Evolutionary conservation across 169 alveolate genomes (phyloP).

Genomic region (Eimeria sp.): DNA sequence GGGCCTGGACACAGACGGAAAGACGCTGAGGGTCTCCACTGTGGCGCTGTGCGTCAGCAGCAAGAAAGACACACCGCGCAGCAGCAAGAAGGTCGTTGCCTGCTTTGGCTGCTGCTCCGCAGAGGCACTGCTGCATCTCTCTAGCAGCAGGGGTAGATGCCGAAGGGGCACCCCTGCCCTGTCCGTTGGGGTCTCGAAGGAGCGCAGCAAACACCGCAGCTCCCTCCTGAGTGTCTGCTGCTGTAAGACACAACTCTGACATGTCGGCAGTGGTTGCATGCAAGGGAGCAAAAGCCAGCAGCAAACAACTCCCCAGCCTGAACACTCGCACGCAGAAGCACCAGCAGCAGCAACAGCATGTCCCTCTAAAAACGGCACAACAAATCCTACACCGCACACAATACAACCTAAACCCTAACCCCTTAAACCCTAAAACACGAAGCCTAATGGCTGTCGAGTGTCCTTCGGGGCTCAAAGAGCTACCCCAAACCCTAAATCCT

Average conservation of each 20-base stretch:
- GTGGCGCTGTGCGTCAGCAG: slow-evolving; percentile 19
- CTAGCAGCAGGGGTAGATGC: neutral
- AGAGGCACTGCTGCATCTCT: slow-evolving; percentile 37
- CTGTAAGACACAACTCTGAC: slow-evolving; percentile 2
- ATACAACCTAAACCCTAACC: too few species aligned
- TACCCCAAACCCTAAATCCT: too few species aligned
- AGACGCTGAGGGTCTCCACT: slow-evolving; percentile 5
- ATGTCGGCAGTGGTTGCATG: slow-evolving; percentile 39
- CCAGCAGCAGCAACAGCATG: too few species aligned
- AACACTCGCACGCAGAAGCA: neutral
- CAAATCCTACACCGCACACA: too few species aligned
- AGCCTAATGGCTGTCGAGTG: neutral
- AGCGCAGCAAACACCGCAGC: neutral
- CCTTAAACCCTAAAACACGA: too few species aligned
- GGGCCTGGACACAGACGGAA: neutral
- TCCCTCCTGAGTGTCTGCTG: slow-evolving; percentile 26
- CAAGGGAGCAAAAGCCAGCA: slow-evolving; percentile 21
- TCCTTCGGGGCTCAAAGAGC: neutral
- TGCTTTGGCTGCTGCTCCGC: slow-evolving; percentile 8
- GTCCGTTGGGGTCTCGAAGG: neutral
- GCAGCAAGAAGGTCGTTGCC: slow-evolving; percentile 4
- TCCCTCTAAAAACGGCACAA: too few species aligned
- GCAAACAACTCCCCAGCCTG: slow-evolving; percentile 45
- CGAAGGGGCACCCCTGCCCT: neutral
- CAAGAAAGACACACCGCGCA: slow-evolving; percentile 24